Base-by-base conservation (phyloP, 352 stramenopile genomes). In the Saprolegnia diclina region DNA sequence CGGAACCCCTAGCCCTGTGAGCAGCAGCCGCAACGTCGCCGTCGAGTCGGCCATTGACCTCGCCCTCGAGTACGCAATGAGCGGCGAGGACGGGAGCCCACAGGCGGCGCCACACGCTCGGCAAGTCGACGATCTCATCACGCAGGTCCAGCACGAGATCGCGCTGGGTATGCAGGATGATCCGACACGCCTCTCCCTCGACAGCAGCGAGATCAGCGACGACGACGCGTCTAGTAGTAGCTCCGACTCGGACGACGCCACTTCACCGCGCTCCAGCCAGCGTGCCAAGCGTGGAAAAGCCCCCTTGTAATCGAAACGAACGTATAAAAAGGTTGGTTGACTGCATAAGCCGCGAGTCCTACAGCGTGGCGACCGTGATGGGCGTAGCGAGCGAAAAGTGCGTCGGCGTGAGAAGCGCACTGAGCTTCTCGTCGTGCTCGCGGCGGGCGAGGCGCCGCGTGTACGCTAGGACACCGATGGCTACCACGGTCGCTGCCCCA, bases 111-210 rank as follows among this genome's bases (percentile, higher is more conserved):
- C 52, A 24, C 13, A 56, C 21, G 59, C 56, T n/a, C 32, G 18
- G 32, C 59, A 56, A 4, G 42, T 66, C 10, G 24, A 50, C 59
- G 45, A 50, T 4, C 24, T 66, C 19, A 40, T 66, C n/a, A 14
- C 22, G 11, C 22, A 10, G 35, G 54, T 62, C 10, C 54, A 62
- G 11, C 21, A 62, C 16, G 54, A 62, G 32, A 21, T 62, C n/a
- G 54, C 54, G 1, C 22, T 55, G 48, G 48, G 42, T 3, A 48
- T 48, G 3, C 11, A n/a, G 7, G 42, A 48, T 7, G 42, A 48
- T n/a, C 18, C 42, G 42, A 1, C 42, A 14, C 13, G 42, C 42
- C 13, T 48, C 42, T 14, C 13, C 29, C 29, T 35, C 42, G 18
- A n/a, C 42, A 48, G 42, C 42, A 48, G 42, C 42, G 42, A 48